These are phyloP conservation scores for Leishmania arabica DNA, from an alignment of 208 protist species.

Conservation along the genomic window DNA sequence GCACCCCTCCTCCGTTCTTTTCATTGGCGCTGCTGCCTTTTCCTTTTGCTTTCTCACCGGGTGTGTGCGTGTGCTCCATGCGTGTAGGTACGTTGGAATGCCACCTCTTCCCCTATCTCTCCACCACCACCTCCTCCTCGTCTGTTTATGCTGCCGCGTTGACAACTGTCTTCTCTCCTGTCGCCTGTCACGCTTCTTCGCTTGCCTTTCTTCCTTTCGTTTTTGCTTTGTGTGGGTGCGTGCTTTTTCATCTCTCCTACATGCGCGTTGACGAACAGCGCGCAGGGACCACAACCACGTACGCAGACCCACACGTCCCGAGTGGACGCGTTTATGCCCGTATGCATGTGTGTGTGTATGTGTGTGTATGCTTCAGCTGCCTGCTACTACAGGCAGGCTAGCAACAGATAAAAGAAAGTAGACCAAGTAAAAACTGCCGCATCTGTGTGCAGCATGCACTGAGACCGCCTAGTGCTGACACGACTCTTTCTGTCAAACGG, in stretches of 20 bases:
- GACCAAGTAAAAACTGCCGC: neutral
- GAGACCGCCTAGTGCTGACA: neutral
- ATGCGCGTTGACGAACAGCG: neutral
- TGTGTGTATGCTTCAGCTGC: neutral
- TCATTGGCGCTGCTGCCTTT: too few species aligned
- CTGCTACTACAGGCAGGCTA: neutral
- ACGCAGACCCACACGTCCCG: neutral
- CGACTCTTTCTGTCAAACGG: neutral
- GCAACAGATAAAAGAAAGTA: neutral
- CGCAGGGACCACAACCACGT: neutral
- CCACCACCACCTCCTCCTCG: neutral
- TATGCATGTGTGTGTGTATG: neutral
- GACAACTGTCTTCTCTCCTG: neutral
- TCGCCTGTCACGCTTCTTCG: neutral
- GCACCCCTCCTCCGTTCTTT: neutral
- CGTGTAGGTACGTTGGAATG: neutral
- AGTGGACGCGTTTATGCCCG: neutral
- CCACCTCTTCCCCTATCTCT: neutral
- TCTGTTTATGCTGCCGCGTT: neutral
- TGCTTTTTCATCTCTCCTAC: neutral
- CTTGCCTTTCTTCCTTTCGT: neutral
- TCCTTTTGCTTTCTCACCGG: neutral
- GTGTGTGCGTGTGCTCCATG: neutral
- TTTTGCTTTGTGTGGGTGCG: neutral
- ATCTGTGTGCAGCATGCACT: neutral